Conservation (phyloP, 1,139 yeast genomes). For the Candida frijolesensis region DNA sequence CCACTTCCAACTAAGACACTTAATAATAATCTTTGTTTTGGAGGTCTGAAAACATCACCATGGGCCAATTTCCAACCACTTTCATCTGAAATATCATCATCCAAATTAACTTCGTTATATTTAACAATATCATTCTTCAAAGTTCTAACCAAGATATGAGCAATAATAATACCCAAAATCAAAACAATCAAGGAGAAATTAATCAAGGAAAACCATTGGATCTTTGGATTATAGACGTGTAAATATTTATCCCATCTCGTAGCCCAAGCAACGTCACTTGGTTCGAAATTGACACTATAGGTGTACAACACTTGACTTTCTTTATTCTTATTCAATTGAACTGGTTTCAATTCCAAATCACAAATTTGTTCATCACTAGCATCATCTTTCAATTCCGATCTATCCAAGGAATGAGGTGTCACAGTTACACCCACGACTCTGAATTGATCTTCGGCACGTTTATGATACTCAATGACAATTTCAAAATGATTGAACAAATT, state of each 20-base stretch:
- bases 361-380: slow-evolving; percentile 37
- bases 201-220: slow-evolving; percentile 92
- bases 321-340: slow-evolving; percentile 32
- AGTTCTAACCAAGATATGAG: slow-evolving; percentile 77
- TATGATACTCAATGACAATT: slow-evolving; percentile 78
- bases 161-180: slow-evolving; percentile 75
- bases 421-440: slow-evolving; percentile 93
- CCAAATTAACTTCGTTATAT: slow-evolving; percentile 86
- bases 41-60: slow-evolving; percentile 93
- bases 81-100: slow-evolving; percentile 88
- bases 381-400: slow-evolving; percentile 30
- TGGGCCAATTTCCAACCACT: slow-evolving; percentile 97
- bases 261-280: slow-evolving; percentile 86
- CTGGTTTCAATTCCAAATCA: slow-evolving; percentile 30
- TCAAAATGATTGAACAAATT: slow-evolving; percentile 80
- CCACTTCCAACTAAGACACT: slow-evolving; percentile 91
- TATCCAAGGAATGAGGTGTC: slow-evolving; percentile 63
- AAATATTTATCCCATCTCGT: slow-evolving; percentile 98
- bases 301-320: slow-evolving; percentile 39
- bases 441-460: slow-evolving; percentile 63
- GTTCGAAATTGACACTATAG: slow-evolving; percentile 58
- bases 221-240: slow-evolving; percentile 87
- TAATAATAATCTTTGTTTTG: slow-evolving; percentile 67
- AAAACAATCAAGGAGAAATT: slow-evolving; percentile 83
- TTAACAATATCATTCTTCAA: slow-evolving; percentile 83